Percentiles rank a stretch among this genome's conserved stretches.
phyloP scores from a whole-genome alignment of 306 rosid species.

The Pyrus bretschneideri region DNA sequence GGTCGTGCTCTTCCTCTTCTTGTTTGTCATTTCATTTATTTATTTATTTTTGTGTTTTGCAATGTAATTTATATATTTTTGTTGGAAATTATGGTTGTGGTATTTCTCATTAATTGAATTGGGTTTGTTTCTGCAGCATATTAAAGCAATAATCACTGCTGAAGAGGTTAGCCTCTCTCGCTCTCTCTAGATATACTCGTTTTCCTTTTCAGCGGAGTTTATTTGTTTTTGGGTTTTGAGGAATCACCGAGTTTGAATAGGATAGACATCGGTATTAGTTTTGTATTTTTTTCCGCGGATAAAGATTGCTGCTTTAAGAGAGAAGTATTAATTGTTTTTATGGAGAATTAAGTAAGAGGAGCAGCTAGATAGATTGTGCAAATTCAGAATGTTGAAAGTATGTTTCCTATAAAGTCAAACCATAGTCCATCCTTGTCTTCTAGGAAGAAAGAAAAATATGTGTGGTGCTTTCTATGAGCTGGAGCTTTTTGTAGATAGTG shows the following conservation, averaged over 20 bases:
- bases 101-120: not conserved
- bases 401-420: not conserved
- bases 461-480: not conserved
- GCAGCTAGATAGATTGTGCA: not conserved
- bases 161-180: constrained; percentile 65
- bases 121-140: constrained; percentile 57
- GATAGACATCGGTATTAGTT: not conserved
- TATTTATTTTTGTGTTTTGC: not conserved
- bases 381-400: not conserved
- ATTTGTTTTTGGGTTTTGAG: not conserved
- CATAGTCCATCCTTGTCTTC: not conserved
- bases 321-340: not conserved
- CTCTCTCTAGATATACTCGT: not conserved
- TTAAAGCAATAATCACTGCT: constrained; percentile 92
- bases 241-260: not conserved
- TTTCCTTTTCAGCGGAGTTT: not conserved
- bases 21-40: not conserved
- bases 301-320: not conserved
- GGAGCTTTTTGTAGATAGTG: constrained; percentile 1
- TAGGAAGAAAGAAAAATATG: not conserved
- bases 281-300: not conserved
- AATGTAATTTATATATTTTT: not conserved
- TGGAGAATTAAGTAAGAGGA: not conserved
- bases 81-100: not conserved
- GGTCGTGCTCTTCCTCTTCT: constrained; percentile 39